phyloP scores from a whole-genome alignment of 352 stramenopile genomes.

The Globisporangium mamillatum region DNA sequence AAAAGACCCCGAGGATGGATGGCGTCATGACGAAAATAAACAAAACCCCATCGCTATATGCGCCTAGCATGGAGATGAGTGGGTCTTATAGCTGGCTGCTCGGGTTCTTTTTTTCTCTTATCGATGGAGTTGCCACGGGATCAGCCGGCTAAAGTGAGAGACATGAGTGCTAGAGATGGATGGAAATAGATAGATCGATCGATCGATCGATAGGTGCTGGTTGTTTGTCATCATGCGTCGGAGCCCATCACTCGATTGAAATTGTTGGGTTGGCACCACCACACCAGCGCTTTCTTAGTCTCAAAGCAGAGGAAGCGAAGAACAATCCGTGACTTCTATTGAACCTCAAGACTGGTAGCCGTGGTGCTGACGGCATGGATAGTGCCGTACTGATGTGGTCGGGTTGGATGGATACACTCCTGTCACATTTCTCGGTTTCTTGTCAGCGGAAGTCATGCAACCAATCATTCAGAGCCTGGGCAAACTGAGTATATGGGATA shows the following conservation, averaged over 20 bases:
- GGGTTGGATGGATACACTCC: neutral
- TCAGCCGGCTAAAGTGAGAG: neutral
- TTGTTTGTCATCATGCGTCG: neutral
- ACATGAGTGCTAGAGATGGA: neutral
- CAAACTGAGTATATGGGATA: too few species aligned
- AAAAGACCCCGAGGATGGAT: constrained; percentile 16
- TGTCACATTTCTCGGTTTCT: neutral
- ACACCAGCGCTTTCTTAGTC: neutral
- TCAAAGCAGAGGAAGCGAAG: neutral
- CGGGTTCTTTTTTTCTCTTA: neutral
- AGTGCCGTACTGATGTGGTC: neutral
- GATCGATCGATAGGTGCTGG: neutral
- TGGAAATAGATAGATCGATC: neutral
- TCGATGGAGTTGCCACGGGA: neutral
- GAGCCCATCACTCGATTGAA: neutral
- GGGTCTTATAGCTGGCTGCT: neutral
- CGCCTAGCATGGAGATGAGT: neutral
- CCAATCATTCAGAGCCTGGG: neutral
- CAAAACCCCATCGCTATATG: neutral
- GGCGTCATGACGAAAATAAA: constrained; percentile 11
- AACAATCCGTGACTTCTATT: neutral
- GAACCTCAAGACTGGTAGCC: neutral
- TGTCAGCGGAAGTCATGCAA: neutral
- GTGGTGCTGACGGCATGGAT: neutral
- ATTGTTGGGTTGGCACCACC: neutral